A percentile compares a stretch with the other conserved stretches of the same genome.
Conservation (phyloP, 192 early-diverging fungal species). For the Backusella sp. region DNA sequence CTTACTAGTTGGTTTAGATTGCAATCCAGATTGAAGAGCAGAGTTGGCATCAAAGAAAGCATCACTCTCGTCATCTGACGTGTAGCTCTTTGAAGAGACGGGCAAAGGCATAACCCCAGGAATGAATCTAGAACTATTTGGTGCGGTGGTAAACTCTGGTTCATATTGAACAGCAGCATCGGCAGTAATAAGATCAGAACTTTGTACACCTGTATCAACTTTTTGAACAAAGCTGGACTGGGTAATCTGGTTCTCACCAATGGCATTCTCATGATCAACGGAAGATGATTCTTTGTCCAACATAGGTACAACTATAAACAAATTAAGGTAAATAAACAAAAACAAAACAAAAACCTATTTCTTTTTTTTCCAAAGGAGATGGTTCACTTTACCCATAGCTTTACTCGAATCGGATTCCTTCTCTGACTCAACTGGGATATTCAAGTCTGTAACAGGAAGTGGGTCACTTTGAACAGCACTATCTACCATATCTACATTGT, state of each 20-base stretch:
- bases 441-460: background rate
- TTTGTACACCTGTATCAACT: constrained; percentile 2
- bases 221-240: background rate
- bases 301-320: constrained; percentile 6
- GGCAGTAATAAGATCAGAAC: background rate
- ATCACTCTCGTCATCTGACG: constrained; percentile 5
- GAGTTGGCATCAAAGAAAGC: constrained; percentile 15
- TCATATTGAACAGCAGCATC: constrained; percentile 8
- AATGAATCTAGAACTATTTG: background rate
- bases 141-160: background rate
- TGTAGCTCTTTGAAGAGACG: background rate
- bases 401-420: background rate
- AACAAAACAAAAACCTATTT: background rate
- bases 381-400: background rate
- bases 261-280: constrained; percentile 1
- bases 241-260: background rate
- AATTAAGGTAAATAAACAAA: background rate
- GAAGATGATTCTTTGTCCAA: background rate
- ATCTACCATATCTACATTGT: constrained; percentile 14
- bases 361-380: background rate
- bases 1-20: constrained; percentile 3
- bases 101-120: constrained; percentile 1
- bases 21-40: background rate
- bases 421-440: background rate
- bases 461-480: constrained; percentile 11